These are phyloP conservation scores for Pleurotus citrinopileatus DNA, from an alignment of 768 basidiomycete genomes.

Conservation along the genomic window DNA sequence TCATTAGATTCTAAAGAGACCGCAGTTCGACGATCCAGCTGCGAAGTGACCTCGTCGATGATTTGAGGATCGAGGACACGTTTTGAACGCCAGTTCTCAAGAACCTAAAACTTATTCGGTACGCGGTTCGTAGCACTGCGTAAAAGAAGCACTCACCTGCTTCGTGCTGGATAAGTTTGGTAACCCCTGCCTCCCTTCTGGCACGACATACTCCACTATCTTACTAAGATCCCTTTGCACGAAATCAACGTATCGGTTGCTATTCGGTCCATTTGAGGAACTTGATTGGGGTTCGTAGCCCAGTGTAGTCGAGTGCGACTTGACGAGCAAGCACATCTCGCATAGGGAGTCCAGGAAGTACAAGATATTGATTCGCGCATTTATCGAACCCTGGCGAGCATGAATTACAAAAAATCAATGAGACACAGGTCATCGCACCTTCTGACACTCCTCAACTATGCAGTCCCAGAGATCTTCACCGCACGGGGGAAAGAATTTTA, in stretches of 20 bases:
- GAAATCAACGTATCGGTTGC: constrained; percentile 72
- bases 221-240: constrained; percentile 74
- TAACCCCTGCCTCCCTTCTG: constrained; percentile 81
- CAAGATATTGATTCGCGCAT: constrained; percentile 89
- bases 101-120: constrained; percentile 48
- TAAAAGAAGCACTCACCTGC: constrained; percentile 50
- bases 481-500: constrained; percentile 81
- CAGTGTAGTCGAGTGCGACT: constrained; percentile 47
- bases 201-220: constrained; percentile 85
- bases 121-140: neutral
- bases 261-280: constrained; percentile 13
- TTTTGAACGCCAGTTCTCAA: constrained; percentile 90
- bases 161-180: constrained; percentile 86
- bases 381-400: constrained; percentile 66
- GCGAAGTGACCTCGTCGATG: constrained; percentile 65
- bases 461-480: constrained; percentile 96
- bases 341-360: constrained; percentile 90
- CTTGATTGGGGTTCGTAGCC: constrained; percentile 28
- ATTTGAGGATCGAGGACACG: constrained; percentile 78
- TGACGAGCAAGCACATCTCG: constrained; percentile 70
- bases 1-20: constrained; percentile 14
- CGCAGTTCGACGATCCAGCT: constrained; percentile 44
- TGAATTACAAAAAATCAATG: neutral
- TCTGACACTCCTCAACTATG: constrained; percentile 86
- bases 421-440: constrained; percentile 49